Percentiles rank a stretch among this genome's conserved stretches.
Evolutionary conservation across 768 basidiomycete species (phyloP).

Genomic region (Tricholoma matsutake): DNA sequence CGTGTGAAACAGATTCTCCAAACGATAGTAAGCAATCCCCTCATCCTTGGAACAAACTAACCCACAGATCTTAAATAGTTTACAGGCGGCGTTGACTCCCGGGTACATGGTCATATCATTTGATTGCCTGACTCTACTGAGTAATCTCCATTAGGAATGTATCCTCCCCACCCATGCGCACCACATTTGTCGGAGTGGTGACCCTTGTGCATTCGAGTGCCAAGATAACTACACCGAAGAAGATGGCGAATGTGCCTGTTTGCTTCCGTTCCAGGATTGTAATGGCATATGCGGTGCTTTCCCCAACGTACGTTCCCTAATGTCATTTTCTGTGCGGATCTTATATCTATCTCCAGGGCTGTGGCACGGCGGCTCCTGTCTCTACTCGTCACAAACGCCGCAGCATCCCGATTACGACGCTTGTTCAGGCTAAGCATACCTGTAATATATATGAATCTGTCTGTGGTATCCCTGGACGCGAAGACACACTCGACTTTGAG

Average conservation of each 20-base stretch:
- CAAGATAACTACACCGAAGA: constrained; percentile 5
- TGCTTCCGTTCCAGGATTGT: constrained; percentile 7
- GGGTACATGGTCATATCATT: neutral
- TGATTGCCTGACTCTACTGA: neutral
- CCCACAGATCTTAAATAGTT: neutral
- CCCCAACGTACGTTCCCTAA: constrained; percentile 1
- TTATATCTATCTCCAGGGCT: neutral
- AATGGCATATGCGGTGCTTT: constrained; percentile 12
- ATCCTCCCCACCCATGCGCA: constrained; percentile 5
- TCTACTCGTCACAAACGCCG: constrained; percentile 7
- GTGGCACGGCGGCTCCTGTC: constrained; percentile 4
- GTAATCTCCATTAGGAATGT: constrained; percentile 1
- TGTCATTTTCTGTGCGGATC: neutral
- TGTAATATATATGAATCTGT: constrained; percentile 18
- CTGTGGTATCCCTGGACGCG: constrained; percentile 16
- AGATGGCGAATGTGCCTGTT: constrained; percentile 8
- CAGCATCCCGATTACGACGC: constrained; percentile 10
- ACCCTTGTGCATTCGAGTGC: constrained; percentile 13
- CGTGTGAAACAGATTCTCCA: neutral
- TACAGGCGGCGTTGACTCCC: neutral
- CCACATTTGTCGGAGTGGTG: constrained; percentile 4
- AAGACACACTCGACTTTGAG: constrained; percentile 12
- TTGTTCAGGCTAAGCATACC: constrained; percentile 14
- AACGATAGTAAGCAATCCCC: neutral
- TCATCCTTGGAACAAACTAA: neutral